Evolutionary conservation across 2,329 filamentous ascomycete genomes (phyloP).

Genomic region (Colletotrichum coccodes): DNA sequence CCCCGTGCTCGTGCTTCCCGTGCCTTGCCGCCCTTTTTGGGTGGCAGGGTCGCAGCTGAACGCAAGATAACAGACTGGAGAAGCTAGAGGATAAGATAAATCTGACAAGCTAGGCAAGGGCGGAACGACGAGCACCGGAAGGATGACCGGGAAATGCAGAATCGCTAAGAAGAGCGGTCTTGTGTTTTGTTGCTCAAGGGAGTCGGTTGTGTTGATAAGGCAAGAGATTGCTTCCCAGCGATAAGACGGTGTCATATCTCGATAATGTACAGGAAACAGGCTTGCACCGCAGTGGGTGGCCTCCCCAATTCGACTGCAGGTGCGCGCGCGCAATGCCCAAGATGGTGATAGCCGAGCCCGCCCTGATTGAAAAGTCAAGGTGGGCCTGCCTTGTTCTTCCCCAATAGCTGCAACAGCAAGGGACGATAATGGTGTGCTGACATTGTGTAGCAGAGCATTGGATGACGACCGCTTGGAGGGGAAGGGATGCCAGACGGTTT

Average conservation of each 20-base stretch:
- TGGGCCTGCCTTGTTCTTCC: constrained; percentile 3
- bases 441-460: constrained; percentile 22
- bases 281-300: constrained; percentile 9
- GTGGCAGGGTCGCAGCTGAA: constrained; percentile 1
- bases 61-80: constrained; percentile 25
- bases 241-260: constrained; percentile 21
- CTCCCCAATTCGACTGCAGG: not conserved
- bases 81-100: constrained; percentile 6
- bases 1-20: constrained; percentile 9
- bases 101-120: constrained; percentile 14
- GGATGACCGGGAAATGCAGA: not conserved
- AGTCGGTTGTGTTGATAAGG: not conserved
- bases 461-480: constrained; percentile 9
- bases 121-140: constrained; percentile 2
- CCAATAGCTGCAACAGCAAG: constrained; percentile 1
- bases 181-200: constrained; percentile 11
- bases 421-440: constrained; percentile 28
- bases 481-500: not conserved
- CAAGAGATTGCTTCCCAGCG: not conserved
- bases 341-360: constrained; percentile 16
- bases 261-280: constrained; percentile 21
- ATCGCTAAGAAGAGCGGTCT: constrained; percentile 4
- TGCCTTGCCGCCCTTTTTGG: constrained; percentile 1
- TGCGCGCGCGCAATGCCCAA: not conserved
- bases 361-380: constrained; percentile 1